These are phyloP conservation scores for Suillus subalutaceus DNA, from an alignment of 768 basidiomycete species.

Conservation along the genomic window DNA sequence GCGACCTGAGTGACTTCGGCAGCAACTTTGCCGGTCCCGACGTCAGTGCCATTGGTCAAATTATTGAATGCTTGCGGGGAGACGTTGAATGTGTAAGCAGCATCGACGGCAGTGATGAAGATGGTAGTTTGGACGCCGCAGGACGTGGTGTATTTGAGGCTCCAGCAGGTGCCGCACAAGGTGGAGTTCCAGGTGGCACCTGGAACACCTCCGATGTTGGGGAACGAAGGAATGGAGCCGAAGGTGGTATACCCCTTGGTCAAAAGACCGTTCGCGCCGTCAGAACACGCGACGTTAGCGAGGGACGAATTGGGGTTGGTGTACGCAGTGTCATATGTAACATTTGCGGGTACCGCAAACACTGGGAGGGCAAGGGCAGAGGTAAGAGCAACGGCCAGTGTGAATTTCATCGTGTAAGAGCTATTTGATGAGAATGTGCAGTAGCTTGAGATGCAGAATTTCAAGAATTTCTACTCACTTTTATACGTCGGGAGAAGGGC, in stretches of 20 bases:
- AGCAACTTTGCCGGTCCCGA: not conserved
- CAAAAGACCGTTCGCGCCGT: slow-evolving; percentile 23
- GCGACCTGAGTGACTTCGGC: slow-evolving; percentile 8
- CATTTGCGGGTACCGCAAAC: not conserved
- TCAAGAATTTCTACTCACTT: not conserved
- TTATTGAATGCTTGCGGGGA: slow-evolving; percentile 3
- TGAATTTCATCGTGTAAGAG: not conserved
- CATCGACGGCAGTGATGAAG: slow-evolving; percentile 10
- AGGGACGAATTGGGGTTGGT: slow-evolving; percentile 13
- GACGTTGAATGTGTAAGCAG: slow-evolving; percentile 6
- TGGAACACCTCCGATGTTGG: slow-evolving; percentile 14
- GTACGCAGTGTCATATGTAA: slow-evolving; percentile 10
- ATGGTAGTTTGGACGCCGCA: slow-evolving; percentile 4
- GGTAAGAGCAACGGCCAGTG: not conserved
- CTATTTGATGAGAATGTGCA: no score
- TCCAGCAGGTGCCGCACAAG: slow-evolving; percentile 14
- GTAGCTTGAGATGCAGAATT: not conserved
- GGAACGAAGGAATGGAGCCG: slow-evolving; percentile 16
- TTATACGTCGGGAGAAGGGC: not conserved
- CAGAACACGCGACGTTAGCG: slow-evolving; percentile 20
- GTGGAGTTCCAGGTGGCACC: slow-evolving; percentile 14
- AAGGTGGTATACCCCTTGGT: slow-evolving; percentile 20
- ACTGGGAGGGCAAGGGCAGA: not conserved
- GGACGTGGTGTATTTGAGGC: slow-evolving; percentile 3
- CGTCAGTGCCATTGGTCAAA: not conserved